A percentile compares a stretch with the other conserved stretches of the same genome.
These are phyloP conservation scores for Cytospora mali DNA, from an alignment of 2,329 filamentous ascomycete genomes.

Conservation along the genomic window DNA sequence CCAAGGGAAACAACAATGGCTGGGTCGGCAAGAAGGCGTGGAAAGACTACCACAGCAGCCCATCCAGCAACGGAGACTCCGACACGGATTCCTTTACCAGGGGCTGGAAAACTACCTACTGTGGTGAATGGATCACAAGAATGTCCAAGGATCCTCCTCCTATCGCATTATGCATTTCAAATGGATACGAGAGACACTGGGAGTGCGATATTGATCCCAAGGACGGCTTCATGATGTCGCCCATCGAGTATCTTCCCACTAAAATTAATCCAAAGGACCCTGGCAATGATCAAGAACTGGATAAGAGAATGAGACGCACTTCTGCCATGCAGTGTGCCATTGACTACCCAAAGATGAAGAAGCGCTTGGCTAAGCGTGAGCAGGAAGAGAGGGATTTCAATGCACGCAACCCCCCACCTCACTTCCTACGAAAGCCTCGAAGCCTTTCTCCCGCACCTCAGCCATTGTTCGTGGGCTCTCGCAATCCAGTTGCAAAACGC, in stretches of 20 bases:
- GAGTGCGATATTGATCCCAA: constrained; percentile 25
- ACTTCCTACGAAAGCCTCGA: neutral
- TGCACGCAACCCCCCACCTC: neutral
- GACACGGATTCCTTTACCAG: neutral
- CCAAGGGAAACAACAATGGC: constrained; percentile 10
- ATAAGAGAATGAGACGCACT: constrained; percentile 6
- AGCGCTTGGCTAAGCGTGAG: constrained; percentile 2
- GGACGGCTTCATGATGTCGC: constrained; percentile 18
- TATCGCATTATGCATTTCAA: neutral
- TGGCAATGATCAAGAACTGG: neutral
- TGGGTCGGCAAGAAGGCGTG: constrained; percentile 18
- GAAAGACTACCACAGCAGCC: constrained; percentile 8
- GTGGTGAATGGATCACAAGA: constrained; percentile 12
- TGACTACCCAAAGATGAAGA: constrained; percentile 15
- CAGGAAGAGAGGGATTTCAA: neutral
- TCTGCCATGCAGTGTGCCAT: constrained; percentile 4
- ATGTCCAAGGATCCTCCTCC: neutral
- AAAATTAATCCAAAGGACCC: constrained; percentile 15
- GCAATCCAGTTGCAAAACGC: neutral
- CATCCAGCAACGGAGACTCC: neutral
- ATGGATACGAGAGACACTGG: constrained; percentile 4
- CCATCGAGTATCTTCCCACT: constrained; percentile 23
- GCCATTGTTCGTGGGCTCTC: too few relatives aligned
- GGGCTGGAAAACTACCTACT: constrained; percentile 6
- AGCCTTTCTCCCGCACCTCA: neutral